These are phyloP conservation scores for Uromyces viciae-fabae DNA, from an alignment of 1,284 basidiomycete species.

Conservation along the genomic window DNA sequence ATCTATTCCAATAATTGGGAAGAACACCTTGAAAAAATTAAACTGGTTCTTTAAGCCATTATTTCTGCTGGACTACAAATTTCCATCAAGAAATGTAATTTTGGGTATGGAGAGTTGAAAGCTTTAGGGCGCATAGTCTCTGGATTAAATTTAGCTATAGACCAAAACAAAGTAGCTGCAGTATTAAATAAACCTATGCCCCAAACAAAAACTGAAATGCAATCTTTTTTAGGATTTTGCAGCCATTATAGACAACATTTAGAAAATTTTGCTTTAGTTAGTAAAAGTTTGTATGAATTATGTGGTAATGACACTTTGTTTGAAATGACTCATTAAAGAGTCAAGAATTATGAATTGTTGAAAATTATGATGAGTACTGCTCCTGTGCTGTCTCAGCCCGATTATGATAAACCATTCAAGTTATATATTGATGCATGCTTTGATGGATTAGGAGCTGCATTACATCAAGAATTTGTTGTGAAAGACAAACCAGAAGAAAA, in stretches of 20 bases:
- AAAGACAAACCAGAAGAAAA: not conserved
- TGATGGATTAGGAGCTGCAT: constrained; percentile 2
- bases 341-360: not conserved
- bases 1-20: not conserved
- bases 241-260: not conserved
- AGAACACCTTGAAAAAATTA: not conserved
- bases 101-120: not conserved
- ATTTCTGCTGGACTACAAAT: not conserved
- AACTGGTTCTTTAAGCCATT: not conserved
- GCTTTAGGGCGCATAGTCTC: not conserved
- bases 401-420: not conserved
- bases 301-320: not conserved
- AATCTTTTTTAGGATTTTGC: not conserved
- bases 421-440: constrained; percentile 15
- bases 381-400: not conserved
- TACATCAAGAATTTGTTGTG: not conserved
- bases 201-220: constrained; percentile 16
- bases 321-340: not conserved
- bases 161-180: not conserved
- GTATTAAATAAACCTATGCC: constrained; percentile 48
- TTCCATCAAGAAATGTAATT: not conserved
- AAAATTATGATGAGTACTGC: not conserved
- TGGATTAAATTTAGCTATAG: not conserved
- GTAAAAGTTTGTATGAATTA: not conserved
- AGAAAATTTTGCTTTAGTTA: not conserved